Evolutionary conservation across 441 rosid species (phyloP).

Genomic region (Corymbia citriodora): DNA sequence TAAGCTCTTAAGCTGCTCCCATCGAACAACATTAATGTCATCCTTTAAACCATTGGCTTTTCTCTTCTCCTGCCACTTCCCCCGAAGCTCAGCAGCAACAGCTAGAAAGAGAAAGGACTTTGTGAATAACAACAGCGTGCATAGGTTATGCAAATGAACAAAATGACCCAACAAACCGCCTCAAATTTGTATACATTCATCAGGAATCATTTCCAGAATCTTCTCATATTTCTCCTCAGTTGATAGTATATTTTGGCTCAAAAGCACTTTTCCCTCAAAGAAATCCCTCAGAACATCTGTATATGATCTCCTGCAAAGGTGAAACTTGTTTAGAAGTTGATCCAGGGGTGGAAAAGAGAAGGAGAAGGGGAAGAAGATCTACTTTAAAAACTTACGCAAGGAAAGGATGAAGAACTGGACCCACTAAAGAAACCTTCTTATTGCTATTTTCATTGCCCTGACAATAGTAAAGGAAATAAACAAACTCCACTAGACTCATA

Average conservation of each 20-base stretch:
- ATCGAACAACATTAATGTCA: constrained; percentile 57
- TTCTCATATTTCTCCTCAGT: constrained; percentile 82
- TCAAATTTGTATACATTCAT: constrained; percentile 44
- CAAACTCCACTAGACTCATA: not conserved
- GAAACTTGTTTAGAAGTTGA: not conserved
- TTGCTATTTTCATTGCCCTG: constrained; percentile 87
- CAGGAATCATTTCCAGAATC: constrained; percentile 85
- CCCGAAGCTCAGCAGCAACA: constrained; percentile 77
- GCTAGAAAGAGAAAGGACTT: constrained; percentile 29
- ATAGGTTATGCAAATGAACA: not conserved
- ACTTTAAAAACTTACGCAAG: constrained; percentile 53
- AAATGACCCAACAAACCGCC: not conserved
- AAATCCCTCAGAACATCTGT: constrained; percentile 60
- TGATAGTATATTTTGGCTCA: constrained; percentile 55
- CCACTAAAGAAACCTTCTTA: constrained; percentile 65
- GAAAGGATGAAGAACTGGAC: constrained; percentile 77
- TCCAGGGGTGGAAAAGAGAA: not conserved
- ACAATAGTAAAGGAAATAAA: constrained; percentile 6
- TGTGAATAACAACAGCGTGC: not conserved
- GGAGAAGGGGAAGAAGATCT: not conserved
- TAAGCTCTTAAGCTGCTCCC: constrained; percentile 74
- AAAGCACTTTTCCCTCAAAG: constrained; percentile 72
- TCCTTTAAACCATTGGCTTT: constrained; percentile 55
- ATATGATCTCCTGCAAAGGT: constrained; percentile 76
- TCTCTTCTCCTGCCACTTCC: constrained; percentile 69